Evolutionary conservation across 257 asterid species (phyloP), one percentile per base, ranked within the genome.

Genomic region (Plectranthus barbatus): DNA sequence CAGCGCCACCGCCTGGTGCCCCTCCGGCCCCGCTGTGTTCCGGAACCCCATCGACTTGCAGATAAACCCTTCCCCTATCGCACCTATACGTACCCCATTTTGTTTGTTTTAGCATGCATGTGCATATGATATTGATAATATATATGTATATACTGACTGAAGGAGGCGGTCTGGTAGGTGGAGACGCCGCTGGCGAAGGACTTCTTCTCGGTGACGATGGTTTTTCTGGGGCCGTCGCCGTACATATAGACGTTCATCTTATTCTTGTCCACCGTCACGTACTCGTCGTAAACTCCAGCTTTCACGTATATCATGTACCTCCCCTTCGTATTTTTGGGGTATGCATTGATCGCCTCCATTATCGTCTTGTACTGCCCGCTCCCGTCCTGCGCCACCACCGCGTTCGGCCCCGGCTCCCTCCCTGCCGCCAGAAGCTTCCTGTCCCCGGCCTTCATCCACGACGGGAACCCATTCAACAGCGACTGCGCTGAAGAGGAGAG

Each of bases 41-140:
- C n/a, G n/a, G n/a, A n/a, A n/a, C n/a, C n/a, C 85, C 85, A 80
- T 76, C 0, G 78, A 62, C 55, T 76, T 79, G 58, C 57, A 75
- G 24, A 76, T 76, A 37, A 79, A 76, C 37, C 80, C 77, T 17
- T 56, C 7, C 21, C 82, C 85, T 2, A 80, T 41, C 6, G 68
- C 80, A 62, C 82, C n/a, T n/a, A n/a, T n/a, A n/a, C n/a, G n/a
- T n/a, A n/a, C n/a, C n/a, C n/a, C n/a, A n/a, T n/a, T n/a, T n/a
- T n/a, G n/a, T n/a, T n/a, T n/a, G n/a, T n/a, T n/a, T n/a, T n/a
- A n/a, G n/a, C n/a, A n/a, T n/a, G n/a, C n/a, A n/a, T n/a, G n/a
- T n/a, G n/a, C n/a, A n/a, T n/a, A n/a, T n/a, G n/a, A n/a, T n/a
- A n/a, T n/a, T n/a, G n/a, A n/a, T n/a, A n/a, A n/a, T n/a, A n/a